These are phyloP conservation scores for Teunomyces pallodes DNA, from an alignment of 805 yeast species.

Conservation along the genomic window DNA sequence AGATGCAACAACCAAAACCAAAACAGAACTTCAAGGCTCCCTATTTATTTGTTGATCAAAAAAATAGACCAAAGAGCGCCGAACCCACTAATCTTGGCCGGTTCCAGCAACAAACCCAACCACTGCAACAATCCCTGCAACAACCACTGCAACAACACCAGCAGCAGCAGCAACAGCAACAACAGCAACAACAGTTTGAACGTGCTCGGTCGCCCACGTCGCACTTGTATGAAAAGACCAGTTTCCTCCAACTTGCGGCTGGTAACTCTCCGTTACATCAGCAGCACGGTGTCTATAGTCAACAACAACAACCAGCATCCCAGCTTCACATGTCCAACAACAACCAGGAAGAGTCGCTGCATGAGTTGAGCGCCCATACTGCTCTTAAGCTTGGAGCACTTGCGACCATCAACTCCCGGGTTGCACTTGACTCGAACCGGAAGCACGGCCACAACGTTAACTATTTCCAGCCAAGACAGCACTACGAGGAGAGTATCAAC, in stretches of 20 bases:
- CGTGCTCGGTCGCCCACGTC: constrained; percentile 40
- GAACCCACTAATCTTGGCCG: constrained; percentile 30
- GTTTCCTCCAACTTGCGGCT: constrained; percentile 37
- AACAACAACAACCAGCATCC: constrained; percentile 11
- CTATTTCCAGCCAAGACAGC: constrained; percentile 7
- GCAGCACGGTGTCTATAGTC: constrained; percentile 8
- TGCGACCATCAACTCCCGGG: constrained; percentile 60
- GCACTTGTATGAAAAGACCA: constrained; percentile 44
- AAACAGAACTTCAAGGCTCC: constrained; percentile 14
- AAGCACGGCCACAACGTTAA: constrained; percentile 15
- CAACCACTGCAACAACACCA: constrained; percentile 6
- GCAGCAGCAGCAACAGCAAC: constrained; percentile 13
- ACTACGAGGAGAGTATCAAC: constrained; percentile 35
- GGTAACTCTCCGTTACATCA: constrained; percentile 13
- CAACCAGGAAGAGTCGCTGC: constrained; percentile 17
- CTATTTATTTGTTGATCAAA: constrained; percentile 17
- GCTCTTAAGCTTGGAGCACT: constrained; percentile 66
- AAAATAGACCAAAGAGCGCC: constrained; percentile 44
- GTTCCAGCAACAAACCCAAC: constrained; percentile 15
- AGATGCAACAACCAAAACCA: constrained; percentile 41
- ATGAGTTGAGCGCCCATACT: constrained; percentile 30
- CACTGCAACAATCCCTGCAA: constrained; percentile 9
- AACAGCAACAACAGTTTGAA: constrained; percentile 28
- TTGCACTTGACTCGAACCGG: constrained; percentile 43
- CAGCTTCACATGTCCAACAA: constrained; percentile 8